Base-by-base conservation (phyloP, 345 rosid genomes). In the Salix arbutifolia region DNA sequence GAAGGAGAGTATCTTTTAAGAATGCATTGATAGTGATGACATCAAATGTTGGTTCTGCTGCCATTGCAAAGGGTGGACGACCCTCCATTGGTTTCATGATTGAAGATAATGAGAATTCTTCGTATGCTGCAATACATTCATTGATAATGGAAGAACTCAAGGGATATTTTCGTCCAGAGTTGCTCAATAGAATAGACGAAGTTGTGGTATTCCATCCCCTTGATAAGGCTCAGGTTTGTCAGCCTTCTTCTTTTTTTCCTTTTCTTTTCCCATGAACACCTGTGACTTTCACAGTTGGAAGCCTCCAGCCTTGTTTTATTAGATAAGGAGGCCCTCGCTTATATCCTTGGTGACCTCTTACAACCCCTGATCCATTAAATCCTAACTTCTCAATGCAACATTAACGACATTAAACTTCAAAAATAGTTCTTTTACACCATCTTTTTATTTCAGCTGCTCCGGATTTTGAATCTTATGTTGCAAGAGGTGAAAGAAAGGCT, bases 1-100 rank as follows among this genome's bases (percentile, higher is more conserved):
- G 99, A 72, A 86, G 97, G 78, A 89, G 91, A 80, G 98, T 96
- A 66, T 93, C 99, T 48, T 92, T 96, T 71, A 96, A 92, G 87
- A 96, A 96, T 72, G 97, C 98, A 46, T 81, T 96, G 86, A 79
- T 96, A 65, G 93, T 93, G 30, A 93, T 96, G 99, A 96, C 99
- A 30, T 96, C 99, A 38, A 96, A 96, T 76, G 90, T 96, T 62
- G 98, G 96, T 71, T 96, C 98, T 50, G 69, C 90, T 69, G 90
- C 96, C 76, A 93, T 92, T 69, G 96, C 97, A 46, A 96, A 93
- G 78, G 99, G 99, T 60, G 84, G 96, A 65, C 93, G 86, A n/a
- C 82, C 90, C 26, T 74, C 85, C 28, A 78, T 91, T 40, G 99
- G 98, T 71, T 93, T 96, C 82, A 50, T 89, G 74, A 74, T 84